These are phyloP conservation scores for Gossypium raimondii DNA, from an alignment of 345 rosid genomes.

Conservation along the genomic window DNA sequence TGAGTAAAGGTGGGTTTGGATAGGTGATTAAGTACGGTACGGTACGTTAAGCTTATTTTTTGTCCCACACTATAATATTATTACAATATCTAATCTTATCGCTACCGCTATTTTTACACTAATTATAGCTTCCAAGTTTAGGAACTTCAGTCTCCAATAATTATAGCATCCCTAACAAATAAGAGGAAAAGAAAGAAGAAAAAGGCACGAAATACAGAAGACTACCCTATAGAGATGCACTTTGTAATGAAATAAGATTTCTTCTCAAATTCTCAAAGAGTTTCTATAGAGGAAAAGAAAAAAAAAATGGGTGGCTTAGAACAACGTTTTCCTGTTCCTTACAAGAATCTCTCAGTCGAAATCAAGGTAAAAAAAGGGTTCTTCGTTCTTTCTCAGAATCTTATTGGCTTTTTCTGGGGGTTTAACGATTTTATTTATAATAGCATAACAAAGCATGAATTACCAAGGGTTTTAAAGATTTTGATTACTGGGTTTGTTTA, in stretches of 20 bases:
- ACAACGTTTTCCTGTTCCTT: conserved; percentile 47
- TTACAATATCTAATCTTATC: no score
- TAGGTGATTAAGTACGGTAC: no score
- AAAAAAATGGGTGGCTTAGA: conserved; percentile 31
- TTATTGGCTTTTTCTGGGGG: background rate
- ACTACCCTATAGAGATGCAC: background rate
- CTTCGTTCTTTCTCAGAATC: background rate
- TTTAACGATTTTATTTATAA: background rate
- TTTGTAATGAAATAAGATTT: background rate
- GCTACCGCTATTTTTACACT: no score
- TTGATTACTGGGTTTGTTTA: background rate
- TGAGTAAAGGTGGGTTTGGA: no score
- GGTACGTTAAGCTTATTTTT: no score
- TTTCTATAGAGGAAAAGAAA: background rate
- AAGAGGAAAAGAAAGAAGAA: no score
- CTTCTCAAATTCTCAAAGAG: background rate
- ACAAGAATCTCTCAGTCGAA: conserved; percentile 35
- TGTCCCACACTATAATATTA: no score
- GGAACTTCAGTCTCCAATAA: no score
- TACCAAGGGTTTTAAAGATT: background rate
- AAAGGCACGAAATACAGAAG: background rate
- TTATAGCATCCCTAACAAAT: no score
- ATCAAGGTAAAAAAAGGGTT: conserved; percentile 41
- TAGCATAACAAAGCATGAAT: background rate
- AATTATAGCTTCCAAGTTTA: no score